These are phyloP conservation scores for Phytophthora crassamura DNA, from an alignment of 352 stramenopile species.

Conservation along the genomic window DNA sequence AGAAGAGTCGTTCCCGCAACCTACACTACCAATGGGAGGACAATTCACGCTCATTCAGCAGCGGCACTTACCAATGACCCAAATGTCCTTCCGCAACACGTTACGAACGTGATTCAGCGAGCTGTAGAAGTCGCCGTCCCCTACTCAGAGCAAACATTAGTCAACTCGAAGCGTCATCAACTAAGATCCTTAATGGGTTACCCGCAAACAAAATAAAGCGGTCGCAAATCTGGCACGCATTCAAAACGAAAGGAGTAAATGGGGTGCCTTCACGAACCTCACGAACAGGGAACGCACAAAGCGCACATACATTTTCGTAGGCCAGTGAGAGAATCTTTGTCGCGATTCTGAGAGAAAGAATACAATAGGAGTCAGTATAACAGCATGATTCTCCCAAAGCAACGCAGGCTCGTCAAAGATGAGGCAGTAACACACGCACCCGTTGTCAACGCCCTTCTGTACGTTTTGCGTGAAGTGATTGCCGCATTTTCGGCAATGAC, in stretches of 20 bases:
- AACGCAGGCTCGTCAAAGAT: not conserved
- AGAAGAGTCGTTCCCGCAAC: not conserved
- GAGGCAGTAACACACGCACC: slow-evolving; percentile 41
- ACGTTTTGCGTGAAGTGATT: slow-evolving; percentile 78
- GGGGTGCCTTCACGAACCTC: slow-evolving; percentile 6
- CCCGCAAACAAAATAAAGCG: slow-evolving; percentile 85
- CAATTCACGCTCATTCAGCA: not conserved
- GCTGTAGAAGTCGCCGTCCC: slow-evolving; percentile 89
- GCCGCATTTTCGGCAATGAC: slow-evolving; percentile 68
- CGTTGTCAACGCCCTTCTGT: slow-evolving; percentile 90
- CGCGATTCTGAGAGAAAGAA: slow-evolving; percentile 58
- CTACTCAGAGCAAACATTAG: slow-evolving; percentile 36
- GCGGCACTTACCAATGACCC: slow-evolving; percentile 75
- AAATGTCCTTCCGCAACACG: slow-evolving; percentile 84
- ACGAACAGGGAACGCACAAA: not conserved
- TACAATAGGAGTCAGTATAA: slow-evolving; percentile 4
- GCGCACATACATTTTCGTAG: slow-evolving; percentile 75
- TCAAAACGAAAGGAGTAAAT: slow-evolving; percentile 16
- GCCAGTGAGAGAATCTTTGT: slow-evolving; percentile 88
- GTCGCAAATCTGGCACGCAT: slow-evolving; percentile 67
- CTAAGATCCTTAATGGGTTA: slow-evolving; percentile 19
- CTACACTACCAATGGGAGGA: not conserved
- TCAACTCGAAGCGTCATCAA: not conserved
- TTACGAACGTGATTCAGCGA: slow-evolving; percentile 85
- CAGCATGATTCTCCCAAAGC: not conserved